These are phyloP conservation scores for Flaveria linearis DNA, from an alignment of 129 eudicot species.

Conservation along the genomic window DNA sequence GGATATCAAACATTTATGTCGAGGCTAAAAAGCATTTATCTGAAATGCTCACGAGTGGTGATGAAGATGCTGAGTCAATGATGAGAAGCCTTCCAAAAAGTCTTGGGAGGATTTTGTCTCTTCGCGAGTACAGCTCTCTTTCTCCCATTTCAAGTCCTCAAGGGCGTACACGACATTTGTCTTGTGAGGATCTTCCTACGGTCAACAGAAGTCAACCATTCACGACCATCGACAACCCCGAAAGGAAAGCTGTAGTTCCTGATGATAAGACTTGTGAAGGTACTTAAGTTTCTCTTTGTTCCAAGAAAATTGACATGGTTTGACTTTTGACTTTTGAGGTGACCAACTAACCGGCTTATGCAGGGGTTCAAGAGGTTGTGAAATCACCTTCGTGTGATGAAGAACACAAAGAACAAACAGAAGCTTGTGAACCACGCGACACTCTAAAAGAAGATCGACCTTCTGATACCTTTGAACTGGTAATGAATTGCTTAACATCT, in stretches of 20 bases:
- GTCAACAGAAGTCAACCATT: conserved; percentile 37
- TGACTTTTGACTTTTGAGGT: conserved; percentile 1
- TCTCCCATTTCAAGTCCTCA: conserved; percentile 66
- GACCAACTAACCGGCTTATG: not conserved
- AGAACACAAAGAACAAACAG: conserved; percentile 37
- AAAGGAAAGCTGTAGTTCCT: conserved; percentile 28
- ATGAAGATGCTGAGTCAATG: conserved; percentile 50
- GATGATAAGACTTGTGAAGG: conserved; percentile 42
- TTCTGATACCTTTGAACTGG: conserved; percentile 33
- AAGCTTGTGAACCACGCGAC: conserved; percentile 38
- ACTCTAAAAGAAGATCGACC: conserved; percentile 30
- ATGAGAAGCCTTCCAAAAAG: conserved; percentile 58
- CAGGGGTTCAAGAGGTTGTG: conserved; percentile 39
- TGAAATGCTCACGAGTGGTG: conserved; percentile 73
- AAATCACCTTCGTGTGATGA: conserved; percentile 18
- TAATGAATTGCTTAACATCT: conserved; percentile 15
- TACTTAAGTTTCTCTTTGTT: conserved; percentile 23
- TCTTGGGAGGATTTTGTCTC: conserved; percentile 74
- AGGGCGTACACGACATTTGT: conserved; percentile 26
- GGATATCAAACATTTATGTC: conserved; percentile 59
- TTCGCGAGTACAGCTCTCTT: conserved; percentile 55
- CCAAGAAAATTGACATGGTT: not conserved
- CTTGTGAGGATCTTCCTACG: conserved; percentile 16
- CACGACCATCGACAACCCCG: conserved; percentile 25
- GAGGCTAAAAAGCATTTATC: conserved; percentile 94